Evolutionary conservation across 768 basidiomycete genomes (phyloP), one percentile per base, ranked within the genome.

Genomic region (Tephrocybe sp.): DNA sequence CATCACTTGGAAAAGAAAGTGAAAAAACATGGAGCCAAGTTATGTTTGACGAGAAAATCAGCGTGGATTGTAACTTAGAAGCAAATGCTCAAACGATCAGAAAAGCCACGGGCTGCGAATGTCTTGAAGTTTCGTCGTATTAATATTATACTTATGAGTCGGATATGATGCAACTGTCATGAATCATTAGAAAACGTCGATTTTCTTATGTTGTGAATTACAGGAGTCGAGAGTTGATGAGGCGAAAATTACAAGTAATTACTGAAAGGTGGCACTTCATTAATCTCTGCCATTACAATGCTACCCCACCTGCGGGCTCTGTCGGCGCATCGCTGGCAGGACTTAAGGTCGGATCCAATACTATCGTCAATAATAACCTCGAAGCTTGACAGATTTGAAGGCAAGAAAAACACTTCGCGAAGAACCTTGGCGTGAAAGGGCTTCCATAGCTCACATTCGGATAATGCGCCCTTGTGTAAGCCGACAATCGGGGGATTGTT

Each of bases 371-470:
- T 31, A 1, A 48, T 25, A 1, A n/a, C 16, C n/a, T 49, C 47
- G n/a, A 53, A 48, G 1, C 35, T 19, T 5, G 34, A 21, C 37
- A 53, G 38, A 4, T 44, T 12, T 7, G 15, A 19, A 5, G 35
- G 21, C 15, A 31, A 35, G n/a, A 35, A 36, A 4, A 39, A 37
- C 16, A 54, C 48, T 2, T 35, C 19, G 1, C 18, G 11, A 9
- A 44, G 42, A 6, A 54, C 32, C 4, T 21, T 19, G 24, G 25
- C 31, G 19, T 28, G 22, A 27, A 54, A 54, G 1, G 42, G 43
- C 25, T 21, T 9, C 53, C 53, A 54, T 16, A 49, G 15, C 4
- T 40, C 43, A 13, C 53, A 54, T 11, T 49, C 47, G 3, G 2
- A 9, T 1, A 40, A 2, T 4, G 47, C 47, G 7, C 47, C 52